Evolutionary conservation across 2,329 filamentous ascomycete species (phyloP), one percentile per base, ranked within the genome.

Genomic region (Aspergillus luchuensis): DNA sequence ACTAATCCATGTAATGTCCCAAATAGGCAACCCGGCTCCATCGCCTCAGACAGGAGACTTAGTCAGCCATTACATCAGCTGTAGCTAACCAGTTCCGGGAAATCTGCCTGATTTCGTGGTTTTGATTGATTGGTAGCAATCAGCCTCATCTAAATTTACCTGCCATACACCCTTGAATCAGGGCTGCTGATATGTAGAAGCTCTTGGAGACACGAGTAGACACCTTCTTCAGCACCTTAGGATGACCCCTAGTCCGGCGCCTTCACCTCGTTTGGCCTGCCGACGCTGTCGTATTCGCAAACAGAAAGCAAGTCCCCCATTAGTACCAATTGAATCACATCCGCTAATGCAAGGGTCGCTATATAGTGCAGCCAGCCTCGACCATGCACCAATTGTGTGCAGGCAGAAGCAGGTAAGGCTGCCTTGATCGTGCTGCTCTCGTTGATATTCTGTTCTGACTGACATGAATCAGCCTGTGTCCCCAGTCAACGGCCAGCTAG

Each of bases 221-320:
- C 5, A 36, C 11, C 33, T 13, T 36, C 10, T 36, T 6, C 23
- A 17, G 45, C 6, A 17, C 5, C n/a, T 19, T 13, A 45, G 8
- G 5, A 45, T 45, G 41, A 3, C 41, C 2, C 19, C 41, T 13
- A 45, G 41, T 23, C 41, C 41, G 17, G 41, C 5, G 10, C 17
- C 41, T 19, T 13, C 53, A 19, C 23, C 39, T 21, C 53, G 28
- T 4, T 28, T 56, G n/a, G 53, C 53, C 5, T 56, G 53, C 25
- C 41, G 53, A 17, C 53, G 53, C 23, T 56, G 53, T n/a, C 53
- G 53, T 11, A 23, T 45, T 30, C 53, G 53, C 17, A 56, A 56
- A 41, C 53, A 56, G 53, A 45, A 43, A 47, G 53, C 45, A 36
- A 6, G 53, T 45, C 2, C 10, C n/a, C 13, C 6, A 39, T 13